Evolutionary conservation across 1,284 basidiomycete species (phyloP).

Genomic region (Ceratobasidium sp.): DNA sequence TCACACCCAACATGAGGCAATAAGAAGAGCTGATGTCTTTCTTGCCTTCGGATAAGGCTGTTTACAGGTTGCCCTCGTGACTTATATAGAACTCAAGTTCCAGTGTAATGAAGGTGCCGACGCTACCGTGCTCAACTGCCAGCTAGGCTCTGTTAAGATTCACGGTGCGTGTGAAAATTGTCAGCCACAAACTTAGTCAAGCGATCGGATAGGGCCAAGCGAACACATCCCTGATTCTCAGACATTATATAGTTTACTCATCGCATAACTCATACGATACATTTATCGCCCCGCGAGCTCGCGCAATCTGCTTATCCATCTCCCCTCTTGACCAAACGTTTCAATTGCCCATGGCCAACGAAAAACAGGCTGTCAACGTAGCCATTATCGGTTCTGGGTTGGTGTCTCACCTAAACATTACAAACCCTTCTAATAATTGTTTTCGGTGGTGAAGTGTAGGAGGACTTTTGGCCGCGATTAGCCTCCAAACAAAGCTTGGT

Average conservation of each 20-base stretch:
- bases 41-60: no score
- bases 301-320: background rate
- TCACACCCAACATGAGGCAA: no score
- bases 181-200: background rate
- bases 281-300: background rate
- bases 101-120: background rate
- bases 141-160: background rate
- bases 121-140: background rate
- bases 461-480: constrained; percentile 31
- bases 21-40: no score
- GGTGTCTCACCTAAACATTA: background rate
- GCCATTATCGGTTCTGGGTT: constrained; percentile 45
- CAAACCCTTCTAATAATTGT: background rate
- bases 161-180: background rate
- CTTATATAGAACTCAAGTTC: background rate
- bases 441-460: constrained; percentile 15
- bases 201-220: background rate
- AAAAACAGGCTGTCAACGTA: background rate
- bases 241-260: no score
- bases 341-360: background rate
- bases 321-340: background rate
- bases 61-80: background rate
- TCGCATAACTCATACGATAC: background rate
- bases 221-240: no score
- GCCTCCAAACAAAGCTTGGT: constrained; percentile 21